These are phyloP conservation scores for Kokia cookei DNA, from an alignment of 441 rosid species.

Conservation along the genomic window DNA sequence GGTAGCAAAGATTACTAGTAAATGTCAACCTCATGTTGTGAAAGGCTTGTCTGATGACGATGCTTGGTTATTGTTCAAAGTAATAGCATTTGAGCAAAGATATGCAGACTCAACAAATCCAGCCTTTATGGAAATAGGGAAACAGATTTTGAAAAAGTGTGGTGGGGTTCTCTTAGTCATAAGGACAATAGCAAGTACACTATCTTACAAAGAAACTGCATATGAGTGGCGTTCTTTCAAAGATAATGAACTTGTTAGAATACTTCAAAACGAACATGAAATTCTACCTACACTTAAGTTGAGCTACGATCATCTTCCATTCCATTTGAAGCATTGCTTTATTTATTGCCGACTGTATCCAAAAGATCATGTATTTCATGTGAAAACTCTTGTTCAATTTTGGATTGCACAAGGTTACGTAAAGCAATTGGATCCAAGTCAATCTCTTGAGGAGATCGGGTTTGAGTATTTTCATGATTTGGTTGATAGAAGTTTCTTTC, in stretches of 20 bases:
- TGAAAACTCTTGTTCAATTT: not conserved
- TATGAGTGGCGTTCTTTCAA: not conserved
- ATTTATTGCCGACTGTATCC: not conserved
- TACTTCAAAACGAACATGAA: not conserved
- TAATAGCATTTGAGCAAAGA: too few species aligned
- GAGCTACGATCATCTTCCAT: not conserved
- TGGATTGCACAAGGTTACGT: not conserved
- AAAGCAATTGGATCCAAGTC: not conserved
- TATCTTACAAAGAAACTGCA: fast-evolving
- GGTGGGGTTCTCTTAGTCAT: not conserved
- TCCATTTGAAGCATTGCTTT: not conserved
- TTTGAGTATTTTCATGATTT: not conserved
- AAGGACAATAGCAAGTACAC: not conserved
- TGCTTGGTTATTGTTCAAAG: too few species aligned
- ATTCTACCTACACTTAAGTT: not conserved
- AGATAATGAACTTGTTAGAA: too few species aligned
- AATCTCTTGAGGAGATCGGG: not conserved
- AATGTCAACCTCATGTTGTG: too few species aligned
- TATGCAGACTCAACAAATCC: too few species aligned
- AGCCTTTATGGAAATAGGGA: not conserved
- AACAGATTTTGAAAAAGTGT: not conserved
- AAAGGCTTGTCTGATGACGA: too few species aligned
- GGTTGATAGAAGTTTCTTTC: not conserved
- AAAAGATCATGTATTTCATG: not conserved
- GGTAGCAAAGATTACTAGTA: too few species aligned